Evolutionary conservation across 2,329 filamentous ascomycete species (phyloP), one percentile per base, ranked within the genome.

Genomic region (Exophiala calicioides): DNA sequence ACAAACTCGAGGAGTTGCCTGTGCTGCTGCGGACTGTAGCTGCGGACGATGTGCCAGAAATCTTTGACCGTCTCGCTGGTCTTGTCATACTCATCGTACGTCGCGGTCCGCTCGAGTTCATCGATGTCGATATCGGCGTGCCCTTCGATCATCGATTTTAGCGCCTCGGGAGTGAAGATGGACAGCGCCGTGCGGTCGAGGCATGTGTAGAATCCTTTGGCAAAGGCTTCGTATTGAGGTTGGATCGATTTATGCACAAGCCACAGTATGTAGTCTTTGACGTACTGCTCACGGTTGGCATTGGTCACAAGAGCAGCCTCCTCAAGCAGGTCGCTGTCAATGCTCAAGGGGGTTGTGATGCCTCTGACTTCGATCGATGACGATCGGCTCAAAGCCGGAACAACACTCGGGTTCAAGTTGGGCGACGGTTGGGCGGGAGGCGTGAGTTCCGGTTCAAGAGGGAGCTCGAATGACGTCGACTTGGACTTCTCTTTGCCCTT

Each of bases 1-100:
- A 98, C 90, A 61, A 98, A 98, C 65, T 96, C 90, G 23, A 98
- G 75, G 24, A 98, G 71, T 59, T 81, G 82, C 41, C 82, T 79
- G 67, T 85, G 85, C 74, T 90, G 85, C 33, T 78, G 74, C 12
- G 84, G 76, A 7, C 68, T 58, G 44, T 70, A 74, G 12, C 65
- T 67, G 55, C 78, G 78, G 1, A 95, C 86, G 5, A 96, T 78
- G 9, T 76, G 76, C 93, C 93, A 98, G 65, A 98, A 97, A 57
- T 86, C 81, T 18, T 74, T 72, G 31, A 98, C 82, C 1, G 85
- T 81, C 10, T 74, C 80, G 56, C 93, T 84, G 0, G 73, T 74
- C 0, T 81, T 72, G 34, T 84, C 79, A 75, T 88, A 97, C 27
- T 77, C 76, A 34, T 93, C 87, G 65, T 97, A 97, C 12, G 82